Base-by-base conservation (phyloP, 2,329 filamentous ascomycete species). In the Curvularia eragrostidis region DNA sequence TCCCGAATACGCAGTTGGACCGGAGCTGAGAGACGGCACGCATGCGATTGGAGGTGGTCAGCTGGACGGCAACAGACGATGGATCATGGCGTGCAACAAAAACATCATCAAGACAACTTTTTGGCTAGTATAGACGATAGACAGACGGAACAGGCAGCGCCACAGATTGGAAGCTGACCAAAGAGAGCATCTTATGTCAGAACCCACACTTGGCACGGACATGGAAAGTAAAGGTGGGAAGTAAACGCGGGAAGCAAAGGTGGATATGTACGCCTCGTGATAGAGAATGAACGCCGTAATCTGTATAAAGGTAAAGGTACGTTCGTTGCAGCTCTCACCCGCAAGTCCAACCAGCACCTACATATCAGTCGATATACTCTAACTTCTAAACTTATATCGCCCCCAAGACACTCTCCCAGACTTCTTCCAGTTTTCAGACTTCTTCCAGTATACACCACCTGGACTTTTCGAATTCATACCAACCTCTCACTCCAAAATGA, bases 401-500 rank as follows among this genome's bases (percentile, higher is more conserved):
- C 0, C n/a, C 38, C 3, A 26, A 21, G 10, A 7, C 24, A n/a
- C 24, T 26, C 24, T 26, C 24, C 24, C 3, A 26, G 3, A 26
- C 24, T 7, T 26, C 4, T 3, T 26, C n/a, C n/a, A n/a, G n/a
- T n/a, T n/a, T n/a, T n/a, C 6, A 34, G 12, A 34, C 32, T n/a
- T 34, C 13, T 15, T n/a, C 6, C 32, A 34, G 6, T 34, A 5
- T 15, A 36, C 15, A 18, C 34, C 18, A 8, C 15, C 13, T 2
- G 32, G 1, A n/a, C 2, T 36, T 8, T 6, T 8, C 15, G 18
- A 9, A 1, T 36, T n/a, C 34, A 36, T n/a, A 36, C 5, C 34
- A 36, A 36, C 18, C 6, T 5, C 34, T 36, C 5, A 8, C 18
- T n/a, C 34, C 9, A 53, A 34, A 1, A 57, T 57, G 54, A 57